phyloP scores from a whole-genome alignment of 108 stramenopile genomes.

The Nannochloropsis oceanica region DNA sequence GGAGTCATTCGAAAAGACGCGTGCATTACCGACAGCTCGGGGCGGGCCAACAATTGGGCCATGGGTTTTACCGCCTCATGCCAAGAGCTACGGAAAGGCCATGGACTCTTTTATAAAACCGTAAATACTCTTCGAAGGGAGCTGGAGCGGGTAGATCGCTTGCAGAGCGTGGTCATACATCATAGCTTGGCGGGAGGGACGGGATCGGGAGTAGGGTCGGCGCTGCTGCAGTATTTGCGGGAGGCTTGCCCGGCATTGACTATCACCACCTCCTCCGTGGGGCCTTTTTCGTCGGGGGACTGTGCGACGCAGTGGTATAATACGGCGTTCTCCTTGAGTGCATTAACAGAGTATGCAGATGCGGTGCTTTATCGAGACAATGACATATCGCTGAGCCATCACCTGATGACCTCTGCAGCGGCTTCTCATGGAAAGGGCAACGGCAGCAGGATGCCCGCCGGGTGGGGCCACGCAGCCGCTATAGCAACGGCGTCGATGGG shows the following conservation, averaged over 20 bases:
- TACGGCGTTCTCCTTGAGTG: slow-evolving; percentile 12
- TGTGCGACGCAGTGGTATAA: slow-evolving; percentile 22
- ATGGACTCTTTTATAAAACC: background rate
- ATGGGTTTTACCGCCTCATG: slow-evolving; percentile 18
- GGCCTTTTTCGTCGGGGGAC: slow-evolving; percentile 13
- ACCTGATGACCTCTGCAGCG: background rate
- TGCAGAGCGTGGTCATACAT: slow-evolving; percentile 7
- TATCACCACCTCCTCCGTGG: slow-evolving; percentile 4
- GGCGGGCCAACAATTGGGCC: slow-evolving; percentile 28
- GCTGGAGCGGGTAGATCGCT: slow-evolving; percentile 12
- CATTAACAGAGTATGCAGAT: slow-evolving; percentile 14
- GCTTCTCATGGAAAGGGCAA: background rate
- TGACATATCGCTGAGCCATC: slow-evolving; percentile 1
- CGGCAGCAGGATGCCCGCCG: background rate
- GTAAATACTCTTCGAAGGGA: slow-evolving; percentile 10
- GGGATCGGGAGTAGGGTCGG: slow-evolving; percentile 18
- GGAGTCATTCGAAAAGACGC: background rate
- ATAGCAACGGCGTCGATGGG: background rate
- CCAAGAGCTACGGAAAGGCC: background rate
- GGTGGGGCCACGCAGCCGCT: background rate
- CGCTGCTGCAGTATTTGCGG: slow-evolving; percentile 21
- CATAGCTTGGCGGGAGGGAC: slow-evolving; percentile 30
- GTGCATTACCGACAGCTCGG: background rate
- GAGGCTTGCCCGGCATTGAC: slow-evolving; percentile 22
- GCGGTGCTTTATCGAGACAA: slow-evolving; percentile 17